A percentile compares a stretch with the other conserved stretches of the same genome.
These are phyloP conservation scores for Choanephora cucurbitarum DNA, from an alignment of 371 early-diverging fungal genomes.

Conservation along the genomic window DNA sequence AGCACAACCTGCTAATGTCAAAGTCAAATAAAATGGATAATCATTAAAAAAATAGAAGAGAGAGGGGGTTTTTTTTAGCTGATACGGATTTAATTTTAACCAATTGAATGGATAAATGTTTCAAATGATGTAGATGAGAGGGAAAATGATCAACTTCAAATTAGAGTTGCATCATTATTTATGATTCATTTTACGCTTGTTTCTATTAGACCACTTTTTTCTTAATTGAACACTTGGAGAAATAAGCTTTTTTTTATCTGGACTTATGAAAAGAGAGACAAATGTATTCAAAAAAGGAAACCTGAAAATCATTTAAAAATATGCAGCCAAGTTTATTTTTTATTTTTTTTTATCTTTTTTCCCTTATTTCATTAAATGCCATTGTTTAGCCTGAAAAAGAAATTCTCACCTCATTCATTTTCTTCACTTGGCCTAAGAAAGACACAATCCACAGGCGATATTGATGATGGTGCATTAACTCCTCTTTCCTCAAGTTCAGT, in stretches of 20 bases:
- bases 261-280: background rate
- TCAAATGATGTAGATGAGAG: background rate
- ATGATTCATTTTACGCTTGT: too few species aligned
- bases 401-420: constrained; percentile 9
- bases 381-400: constrained; percentile 25
- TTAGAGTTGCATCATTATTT: too few species aligned
- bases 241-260: too few species aligned
- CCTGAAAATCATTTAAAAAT: constrained; percentile 2
- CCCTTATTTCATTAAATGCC: constrained; percentile 23
- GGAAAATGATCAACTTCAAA: too few species aligned
- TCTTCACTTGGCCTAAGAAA: constrained; percentile 17
- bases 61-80: too few species aligned
- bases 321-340: background rate
- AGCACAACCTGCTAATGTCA: constrained; percentile 53
- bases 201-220: too few species aligned
- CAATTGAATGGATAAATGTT: background rate
- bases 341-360: constrained; percentile 14
- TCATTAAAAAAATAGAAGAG: too few species aligned
- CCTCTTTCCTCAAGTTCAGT: constrained; percentile 1
- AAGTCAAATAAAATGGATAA: constrained; percentile 42
- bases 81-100: too few species aligned
- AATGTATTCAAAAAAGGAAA: too few species aligned
- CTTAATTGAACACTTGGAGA: too few species aligned
- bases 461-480: constrained; percentile 9
- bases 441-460: constrained; percentile 26